phyloP scores from a whole-genome alignment of 306 rosid species.

The Malus fusca region DNA sequence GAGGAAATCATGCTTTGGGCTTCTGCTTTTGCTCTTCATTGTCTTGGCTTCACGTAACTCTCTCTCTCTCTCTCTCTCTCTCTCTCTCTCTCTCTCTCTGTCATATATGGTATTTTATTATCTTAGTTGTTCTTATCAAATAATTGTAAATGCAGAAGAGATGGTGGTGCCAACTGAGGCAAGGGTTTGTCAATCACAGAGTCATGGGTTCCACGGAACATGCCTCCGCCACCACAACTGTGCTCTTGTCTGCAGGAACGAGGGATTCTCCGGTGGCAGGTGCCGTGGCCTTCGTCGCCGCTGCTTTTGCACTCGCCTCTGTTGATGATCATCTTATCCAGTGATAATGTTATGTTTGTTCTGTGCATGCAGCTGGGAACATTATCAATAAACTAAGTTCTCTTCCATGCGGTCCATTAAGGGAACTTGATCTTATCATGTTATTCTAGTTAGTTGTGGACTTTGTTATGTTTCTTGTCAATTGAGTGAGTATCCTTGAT shows the following conservation, averaged over 20 bases:
- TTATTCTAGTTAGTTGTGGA: too few species aligned
- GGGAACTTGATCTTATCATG: too few species aligned
- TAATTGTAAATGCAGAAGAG: slow-evolving; percentile 25
- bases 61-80: neutral
- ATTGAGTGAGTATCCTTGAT: too few species aligned
- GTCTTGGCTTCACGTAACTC: slow-evolving; percentile 37
- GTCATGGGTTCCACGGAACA: slow-evolving; percentile 35
- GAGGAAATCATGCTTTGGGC: slow-evolving; percentile 23
- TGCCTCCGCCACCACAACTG: slow-evolving; percentile 38
- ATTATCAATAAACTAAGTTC: too few species aligned
- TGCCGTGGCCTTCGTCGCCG: slow-evolving; percentile 56
- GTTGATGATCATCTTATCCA: slow-evolving; percentile 13
- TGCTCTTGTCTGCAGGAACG: slow-evolving; percentile 36
- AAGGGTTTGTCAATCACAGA: slow-evolving; percentile 40
- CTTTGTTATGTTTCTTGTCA: too few species aligned
- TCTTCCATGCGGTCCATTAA: too few species aligned
- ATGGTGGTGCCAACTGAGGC: slow-evolving; percentile 31
- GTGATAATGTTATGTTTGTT: too few species aligned
- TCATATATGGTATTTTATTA: too few species aligned
- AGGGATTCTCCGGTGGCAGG: slow-evolving; percentile 46
- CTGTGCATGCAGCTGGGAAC: too few species aligned
- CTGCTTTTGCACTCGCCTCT: slow-evolving; percentile 42
- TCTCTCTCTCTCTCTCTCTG: too few species aligned
- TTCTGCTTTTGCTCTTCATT: slow-evolving; percentile 26
- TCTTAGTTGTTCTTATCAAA: neutral